Evolutionary conservation across 1,139 yeast species (phyloP), one percentile per base, ranked within the genome.

Genomic region (Lodderomyces oxycetoniae): DNA sequence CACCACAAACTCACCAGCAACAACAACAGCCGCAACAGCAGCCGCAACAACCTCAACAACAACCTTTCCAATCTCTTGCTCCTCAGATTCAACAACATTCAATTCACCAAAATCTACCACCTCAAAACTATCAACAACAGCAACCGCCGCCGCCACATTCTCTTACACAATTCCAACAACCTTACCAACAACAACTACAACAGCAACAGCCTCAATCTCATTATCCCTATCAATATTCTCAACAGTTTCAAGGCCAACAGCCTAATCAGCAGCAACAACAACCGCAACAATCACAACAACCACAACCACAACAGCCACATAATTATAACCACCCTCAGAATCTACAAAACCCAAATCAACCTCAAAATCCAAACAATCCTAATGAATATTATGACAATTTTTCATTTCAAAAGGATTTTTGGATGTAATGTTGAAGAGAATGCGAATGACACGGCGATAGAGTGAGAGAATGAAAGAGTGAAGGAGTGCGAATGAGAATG

Each of bases 281-380:
- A 21, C 15, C 15, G 17, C 31, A 25, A 3, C 19, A 13, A 26
- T 31, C 24, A n/a, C 29, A 25, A 3, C 28, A 31, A 24, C 29
- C 17, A 25, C 27, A 25, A 16, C 28, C 23, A 25, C n/a, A 12
- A 7, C 25, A 13, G 12, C 26, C 30, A 4, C 19, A 3, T n/a
- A n/a, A n/a, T n/a, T n/a, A n/a, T n/a, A n/a, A n/a, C n/a, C n/a
- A n/a, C n/a, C n/a, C n/a, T n/a, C n/a, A n/a, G n/a, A n/a, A n/a
- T n/a, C n/a, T n/a, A 17, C 31, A 26, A 26, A 6, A 26, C 6
- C 24, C 17, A 17, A 23, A 31, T 10, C 12, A 31, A 12, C 34
- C 25, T 15, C 34, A 31, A 26, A 24, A 26, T 11, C 34, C 34
- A 19, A 31, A 31, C 17, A 25, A 25, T 19, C 29, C 28, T 15